Base-by-base conservation (phyloP, 495 filamentous ascomycete species). In the Amorphotheca resinae region DNA sequence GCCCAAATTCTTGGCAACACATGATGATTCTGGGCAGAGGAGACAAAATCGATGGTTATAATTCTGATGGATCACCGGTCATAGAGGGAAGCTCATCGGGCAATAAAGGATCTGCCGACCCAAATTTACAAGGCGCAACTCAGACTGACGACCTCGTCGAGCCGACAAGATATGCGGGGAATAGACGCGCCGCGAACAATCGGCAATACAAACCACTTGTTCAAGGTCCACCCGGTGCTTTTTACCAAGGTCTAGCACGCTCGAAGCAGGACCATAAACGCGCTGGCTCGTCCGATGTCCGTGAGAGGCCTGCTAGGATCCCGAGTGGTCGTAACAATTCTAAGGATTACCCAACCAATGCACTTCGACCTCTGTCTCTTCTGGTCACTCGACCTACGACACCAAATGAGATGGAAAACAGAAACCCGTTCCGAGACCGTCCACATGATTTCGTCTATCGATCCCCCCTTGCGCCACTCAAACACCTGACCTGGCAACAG, bases 331-430 rank as follows among this genome's bases (percentile, higher is more conserved):
- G 33, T 40, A 21, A 15, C 22, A 46, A 26, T n/a, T 30, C 11
- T 9, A 45, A 41, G 23, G 31, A 40, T 16, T 40, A 41, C 21
- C 45, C 44, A 9, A 49, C 45, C 1, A 49, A 49, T 22, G 14
- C n/a, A n/a, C 50, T 53, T 38, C 41, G 50, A 1, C 45, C 50
- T 22, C 25, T 53, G 9, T 49, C 45, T 14, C 39, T 53, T 16
- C 21, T 48, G 6, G 22, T 26, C 12, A 21, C 21, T 16, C 46
- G 38, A 11, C 38, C 45, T 26, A 14, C 17, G 1, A 48, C 38
- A 15, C 39, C 38, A 12, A 18, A 5, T 11, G 25, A 20, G 15
- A 40, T 25, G 23, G 33, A 36, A 36, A n/a, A 18, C 11, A 3
- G 9, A 14, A 18, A 15, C 16, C 16, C 9, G 9, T 16, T 36